Evolutionary conservation across 352 stramenopile genomes (phyloP), one percentile per base, ranked within the genome.

Genomic region (Globisporangium cylindrosporum): DNA sequence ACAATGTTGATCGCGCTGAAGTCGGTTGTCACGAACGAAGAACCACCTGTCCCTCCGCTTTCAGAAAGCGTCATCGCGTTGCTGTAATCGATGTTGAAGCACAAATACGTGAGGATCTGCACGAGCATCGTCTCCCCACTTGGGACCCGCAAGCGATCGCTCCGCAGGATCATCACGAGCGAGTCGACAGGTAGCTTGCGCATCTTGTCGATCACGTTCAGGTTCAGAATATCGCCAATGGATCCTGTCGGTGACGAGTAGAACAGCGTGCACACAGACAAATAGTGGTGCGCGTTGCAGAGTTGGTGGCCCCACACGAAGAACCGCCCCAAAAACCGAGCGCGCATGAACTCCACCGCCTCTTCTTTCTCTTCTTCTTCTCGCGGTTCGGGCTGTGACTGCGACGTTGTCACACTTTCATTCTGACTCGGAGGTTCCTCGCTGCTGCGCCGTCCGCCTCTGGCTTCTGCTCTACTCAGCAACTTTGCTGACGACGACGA

Each of bases 231-330:
- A 25, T 74, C 48, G 24, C 15, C 46, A 2, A 72, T 34, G 8
- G 75, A 64, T 24, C 67, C 71, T 1, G 49, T 46, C 4, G 80
- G 84, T 9, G 72, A 54, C 8, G 75, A 69, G 51, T 90, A 91
- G 55, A 94, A 94, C 4, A 92, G 69, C 48, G 84, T 88, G 24
- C 75, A 78, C 9, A 81, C 67, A 18, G 90, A 72, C 43, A 94
- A 59, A 54, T 82, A 91, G 66, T 94, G 86, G 49, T 91, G 90
- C 62, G 89, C 56, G 20, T 85, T 90, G 72, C 82, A 90, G 4
- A 91, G 62, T 3, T 72, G 74, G 32, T 92, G 74, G 54, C 79
- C 80, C 86, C 84, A 92, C 18, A 84, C 57, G 38, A 83, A 83
- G 41, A 79, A 72, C 38, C 78, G 69, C 4, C 72, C 74, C 6